A percentile compares a stretch with the other conserved stretches of the same genome.
These are phyloP conservation scores for Didymella keratinophila DNA, from an alignment of 2,329 filamentous ascomycete species.

Conservation along the genomic window DNA sequence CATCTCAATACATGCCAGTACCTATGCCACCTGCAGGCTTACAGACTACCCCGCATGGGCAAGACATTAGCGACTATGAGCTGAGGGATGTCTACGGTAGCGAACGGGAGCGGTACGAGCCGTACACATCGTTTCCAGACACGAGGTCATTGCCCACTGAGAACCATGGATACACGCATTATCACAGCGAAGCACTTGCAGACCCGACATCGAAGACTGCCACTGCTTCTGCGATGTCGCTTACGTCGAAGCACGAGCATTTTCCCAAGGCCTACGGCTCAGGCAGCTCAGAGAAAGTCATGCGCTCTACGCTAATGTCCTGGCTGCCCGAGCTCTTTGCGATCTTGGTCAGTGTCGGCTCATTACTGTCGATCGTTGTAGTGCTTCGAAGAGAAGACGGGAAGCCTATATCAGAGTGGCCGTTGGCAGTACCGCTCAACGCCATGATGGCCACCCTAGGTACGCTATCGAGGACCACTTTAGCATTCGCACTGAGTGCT, in stretches of 20 bases:
- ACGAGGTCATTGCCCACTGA: background rate
- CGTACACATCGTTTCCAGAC: background rate
- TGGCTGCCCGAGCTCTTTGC: conserved; percentile 4
- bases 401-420: background rate
- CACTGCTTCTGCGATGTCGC: background rate
- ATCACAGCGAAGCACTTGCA: background rate
- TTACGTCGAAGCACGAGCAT: background rate
- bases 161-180: background rate
- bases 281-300: background rate
- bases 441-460: conserved; percentile 19
- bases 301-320: background rate
- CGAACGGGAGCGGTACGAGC: conserved; percentile 4
- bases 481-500: conserved; percentile 24
- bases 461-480: conserved; percentile 18
- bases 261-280: background rate
- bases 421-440: conserved; percentile 12
- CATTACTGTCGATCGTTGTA: conserved; percentile 1
- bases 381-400: conserved; percentile 1
- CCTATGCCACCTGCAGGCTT: background rate
- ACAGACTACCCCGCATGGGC: background rate
- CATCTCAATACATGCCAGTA: conserved; percentile 5
- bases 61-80: background rate
- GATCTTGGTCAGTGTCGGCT: background rate
- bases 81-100: background rate
- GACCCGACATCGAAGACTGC: background rate